A percentile compares a stretch with the other conserved stretches of the same genome.
Evolutionary conservation across 148 eudicot genomes (phyloP).

Genomic region (Polygonum maritimum): DNA sequence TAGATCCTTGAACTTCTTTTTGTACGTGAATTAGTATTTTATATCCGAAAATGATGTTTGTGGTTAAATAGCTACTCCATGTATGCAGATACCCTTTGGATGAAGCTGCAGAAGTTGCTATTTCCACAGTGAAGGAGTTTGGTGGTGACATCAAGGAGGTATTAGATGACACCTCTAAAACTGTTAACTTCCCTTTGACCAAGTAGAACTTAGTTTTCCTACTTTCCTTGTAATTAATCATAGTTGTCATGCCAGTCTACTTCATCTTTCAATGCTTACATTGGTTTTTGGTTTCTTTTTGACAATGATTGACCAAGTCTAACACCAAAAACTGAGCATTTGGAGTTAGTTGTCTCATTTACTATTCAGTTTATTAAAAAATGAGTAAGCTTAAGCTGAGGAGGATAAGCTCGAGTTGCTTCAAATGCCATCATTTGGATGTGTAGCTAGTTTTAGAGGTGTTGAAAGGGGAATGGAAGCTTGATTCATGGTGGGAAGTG

Average conservation of each 20-base stretch:
- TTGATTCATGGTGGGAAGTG: slow-evolving; percentile 6
- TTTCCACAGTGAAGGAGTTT: slow-evolving; percentile 58
- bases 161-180: not conserved
- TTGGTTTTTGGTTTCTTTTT: not conserved
- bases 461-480: not conserved
- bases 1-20: not conserved
- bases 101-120: slow-evolving; percentile 71
- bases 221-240: not conserved
- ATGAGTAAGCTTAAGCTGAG: no score
- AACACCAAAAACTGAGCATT: not conserved
- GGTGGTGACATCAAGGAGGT: slow-evolving; percentile 65
- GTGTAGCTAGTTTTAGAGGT: not conserved
- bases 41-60: not conserved
- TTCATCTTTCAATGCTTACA: not conserved
- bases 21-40: not conserved
- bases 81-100: slow-evolving; percentile 70
- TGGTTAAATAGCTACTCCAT: not conserved
- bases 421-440: not conserved
- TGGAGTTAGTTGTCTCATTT: no score
- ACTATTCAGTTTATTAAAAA: no score
- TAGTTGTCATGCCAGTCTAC: not conserved
- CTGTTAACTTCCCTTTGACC: not conserved
- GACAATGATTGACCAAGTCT: not conserved
- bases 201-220: no score
- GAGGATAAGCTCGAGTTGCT: not conserved